Conservation (phyloP, 306 rosid species). For the Lablab purpureus region DNA sequence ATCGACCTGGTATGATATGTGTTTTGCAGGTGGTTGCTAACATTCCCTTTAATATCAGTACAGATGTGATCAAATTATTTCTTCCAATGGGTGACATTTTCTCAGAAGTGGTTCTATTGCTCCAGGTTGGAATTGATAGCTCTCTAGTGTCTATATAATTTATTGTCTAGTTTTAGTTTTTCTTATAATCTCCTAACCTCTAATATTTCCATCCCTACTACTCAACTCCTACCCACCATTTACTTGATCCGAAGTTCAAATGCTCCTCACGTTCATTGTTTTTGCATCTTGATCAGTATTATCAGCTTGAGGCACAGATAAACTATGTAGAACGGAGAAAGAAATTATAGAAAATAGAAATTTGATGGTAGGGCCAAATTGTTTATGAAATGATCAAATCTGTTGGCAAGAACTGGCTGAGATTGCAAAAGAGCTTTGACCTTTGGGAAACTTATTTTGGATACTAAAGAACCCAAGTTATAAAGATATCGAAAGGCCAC, state of each 20-base stretch:
- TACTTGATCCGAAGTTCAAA: slow-evolving; percentile 19
- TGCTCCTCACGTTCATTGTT: not conserved
- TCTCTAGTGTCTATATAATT: slow-evolving; percentile 6
- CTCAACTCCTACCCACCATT: not conserved
- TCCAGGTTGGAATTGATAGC: slow-evolving; percentile 66
- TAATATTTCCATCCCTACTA: not conserved
- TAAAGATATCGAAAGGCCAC: not conserved
- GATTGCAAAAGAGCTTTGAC: not conserved
- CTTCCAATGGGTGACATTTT: slow-evolving; percentile 97
- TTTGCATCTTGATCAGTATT: slow-evolving; percentile 29
- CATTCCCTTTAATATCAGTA: slow-evolving; percentile 87
- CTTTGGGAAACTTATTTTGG: not conserved
- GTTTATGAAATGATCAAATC: slow-evolving; percentile 6
- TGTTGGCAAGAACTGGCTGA: not conserved
- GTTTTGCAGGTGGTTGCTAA: slow-evolving; percentile 81
- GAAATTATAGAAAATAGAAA: not conserved
- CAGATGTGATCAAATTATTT: slow-evolving; percentile 80
- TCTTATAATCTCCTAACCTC: not conserved
- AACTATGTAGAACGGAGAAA: not conserved
- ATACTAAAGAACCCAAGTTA: not conserved
- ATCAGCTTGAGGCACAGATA: not conserved
- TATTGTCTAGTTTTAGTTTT: slow-evolving; percentile 9
- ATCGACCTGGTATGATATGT: slow-evolving; percentile 31
- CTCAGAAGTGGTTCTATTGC: slow-evolving; percentile 82
- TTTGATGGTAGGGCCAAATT: not conserved